phyloP scores from a whole-genome alignment of 176 grass and related monocot species.

The Hyparrhenia diplandra region DNA sequence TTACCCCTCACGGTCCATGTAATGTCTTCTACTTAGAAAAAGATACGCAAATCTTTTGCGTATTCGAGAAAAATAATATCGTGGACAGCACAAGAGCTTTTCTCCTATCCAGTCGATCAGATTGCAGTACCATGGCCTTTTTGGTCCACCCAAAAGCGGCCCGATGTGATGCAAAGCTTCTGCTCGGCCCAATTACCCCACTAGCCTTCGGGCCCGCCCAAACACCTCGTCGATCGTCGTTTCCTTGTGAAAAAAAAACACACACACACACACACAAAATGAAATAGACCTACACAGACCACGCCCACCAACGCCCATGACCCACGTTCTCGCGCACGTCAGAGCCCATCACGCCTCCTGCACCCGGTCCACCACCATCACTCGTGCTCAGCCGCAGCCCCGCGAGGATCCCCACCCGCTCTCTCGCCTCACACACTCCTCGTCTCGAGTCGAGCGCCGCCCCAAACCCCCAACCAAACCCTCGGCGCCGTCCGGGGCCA shows the following conservation, averaged over 20 bases:
- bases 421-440: background rate
- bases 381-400: background rate
- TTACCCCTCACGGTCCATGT: too few species aligned
- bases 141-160: background rate
- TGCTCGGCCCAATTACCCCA: background rate
- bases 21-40: too few species aligned
- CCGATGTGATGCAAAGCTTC: background rate
- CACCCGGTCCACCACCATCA: background rate
- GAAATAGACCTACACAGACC: background rate
- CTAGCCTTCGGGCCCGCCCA: background rate
- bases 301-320: background rate
- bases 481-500: background rate
- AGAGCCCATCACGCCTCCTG: background rate
- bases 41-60: too few species aligned
- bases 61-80: too few species aligned
- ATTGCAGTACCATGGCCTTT: background rate
- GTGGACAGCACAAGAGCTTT: too few species aligned
- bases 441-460: conserved; percentile 7
- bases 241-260: background rate
- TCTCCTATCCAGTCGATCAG: too few species aligned
- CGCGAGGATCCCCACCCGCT: background rate
- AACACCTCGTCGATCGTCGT: too few species aligned
- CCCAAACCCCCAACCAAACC: conserved; percentile 21
- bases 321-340: background rate
- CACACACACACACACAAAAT: too few species aligned